Evolutionary conservation across 352 stramenopile genomes (phyloP), one percentile per base, ranked within the genome.

Genomic region (Pythium diclinum): DNA sequence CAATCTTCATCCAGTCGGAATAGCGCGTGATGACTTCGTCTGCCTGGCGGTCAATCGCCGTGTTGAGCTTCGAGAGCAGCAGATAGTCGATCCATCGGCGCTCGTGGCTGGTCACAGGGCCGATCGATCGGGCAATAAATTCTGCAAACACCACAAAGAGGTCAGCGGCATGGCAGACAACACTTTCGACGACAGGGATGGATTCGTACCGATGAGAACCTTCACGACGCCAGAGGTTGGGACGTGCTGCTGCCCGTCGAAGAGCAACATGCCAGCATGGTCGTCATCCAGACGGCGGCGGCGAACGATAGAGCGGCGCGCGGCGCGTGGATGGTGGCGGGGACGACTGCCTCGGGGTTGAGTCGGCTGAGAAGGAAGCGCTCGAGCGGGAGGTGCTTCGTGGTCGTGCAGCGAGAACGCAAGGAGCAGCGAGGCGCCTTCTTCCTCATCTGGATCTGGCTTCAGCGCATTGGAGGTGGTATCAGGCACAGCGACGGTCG

Each of bases 1-100:
- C 79, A 49, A 92, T 92, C 72, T 90, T 90, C 62, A 88, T 92
- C 83, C 83, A 92, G 54, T 92, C 83, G 0, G 83, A 87, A 56
- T 85, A 78, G 42, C 74, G 68, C 6, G 73, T 19, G 7, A 76
- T 71, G 32, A 87, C 76, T 17, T 71, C 69, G 0, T 69, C 61
- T 9, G 87, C 55, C 8, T 71, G 68, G 0, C 65, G 54, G 21
- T 80, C 68, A 21, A 89, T 74, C 9, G 62, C 61, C 8, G 61
- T 56, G 21, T 84, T 83, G 17, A 92, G 57, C 53, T 81, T 87
- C 17, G 68, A 53, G 70, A 83, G 88, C 1, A 89, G 68, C 32
- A 81, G 46, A 48, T 88, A 81, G 49, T 85, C 76, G 57, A 84
- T 59, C 58, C 70, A 83, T 8, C 57, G 72, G 6, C 63, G 66